Percentiles rank a stretch among this genome's conserved stretches.
These are phyloP conservation scores for Wickerhamomyces mucosus DNA, from an alignment of 805 yeast genomes.

Conservation along the genomic window DNA sequence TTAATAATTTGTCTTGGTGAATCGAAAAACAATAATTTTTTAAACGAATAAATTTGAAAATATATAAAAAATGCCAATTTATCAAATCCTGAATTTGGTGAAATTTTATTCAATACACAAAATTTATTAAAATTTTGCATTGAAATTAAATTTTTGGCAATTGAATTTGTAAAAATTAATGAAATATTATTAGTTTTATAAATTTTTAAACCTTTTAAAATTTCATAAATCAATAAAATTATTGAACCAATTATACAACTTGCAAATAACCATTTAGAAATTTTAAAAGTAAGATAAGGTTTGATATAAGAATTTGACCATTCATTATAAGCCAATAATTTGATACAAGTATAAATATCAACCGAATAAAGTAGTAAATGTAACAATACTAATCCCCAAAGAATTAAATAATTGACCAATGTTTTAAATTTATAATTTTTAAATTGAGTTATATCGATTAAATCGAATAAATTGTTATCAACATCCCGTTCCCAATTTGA, in stretches of 20 bases:
- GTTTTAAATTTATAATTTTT: conserved; percentile 35
- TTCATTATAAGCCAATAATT: conserved; percentile 58
- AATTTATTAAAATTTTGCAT: conserved; percentile 52
- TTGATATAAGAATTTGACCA: conserved; percentile 53
- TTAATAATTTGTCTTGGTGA: conserved; percentile 84
- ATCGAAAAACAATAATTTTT: conserved; percentile 63
- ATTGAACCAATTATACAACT: conserved; percentile 74
- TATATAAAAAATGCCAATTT: conserved; percentile 59
- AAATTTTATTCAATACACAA: conserved; percentile 64
- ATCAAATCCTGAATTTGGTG: conserved; percentile 56
- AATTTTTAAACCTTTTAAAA: conserved; percentile 46
- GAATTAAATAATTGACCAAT: conserved; percentile 30
- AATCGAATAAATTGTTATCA: conserved; percentile 35
- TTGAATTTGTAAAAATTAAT: conserved; percentile 55
- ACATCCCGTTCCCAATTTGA: conserved; percentile 26
- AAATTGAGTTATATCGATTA: conserved; percentile 37
- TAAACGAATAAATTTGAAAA: conserved; percentile 52
- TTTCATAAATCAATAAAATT: conserved; percentile 44
- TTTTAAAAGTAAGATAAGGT: conserved; percentile 40
- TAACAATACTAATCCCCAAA: conserved; percentile 30
- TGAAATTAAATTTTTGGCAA: conserved; percentile 51
- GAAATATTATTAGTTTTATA: conserved; percentile 58
- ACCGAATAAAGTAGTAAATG: conserved; percentile 48
- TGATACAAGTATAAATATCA: conserved; percentile 74
- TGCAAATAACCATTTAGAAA: conserved; percentile 62